Conservation (phyloP, 2,329 filamentous ascomycete genomes). For the Chaetothyriales sp. region DNA sequence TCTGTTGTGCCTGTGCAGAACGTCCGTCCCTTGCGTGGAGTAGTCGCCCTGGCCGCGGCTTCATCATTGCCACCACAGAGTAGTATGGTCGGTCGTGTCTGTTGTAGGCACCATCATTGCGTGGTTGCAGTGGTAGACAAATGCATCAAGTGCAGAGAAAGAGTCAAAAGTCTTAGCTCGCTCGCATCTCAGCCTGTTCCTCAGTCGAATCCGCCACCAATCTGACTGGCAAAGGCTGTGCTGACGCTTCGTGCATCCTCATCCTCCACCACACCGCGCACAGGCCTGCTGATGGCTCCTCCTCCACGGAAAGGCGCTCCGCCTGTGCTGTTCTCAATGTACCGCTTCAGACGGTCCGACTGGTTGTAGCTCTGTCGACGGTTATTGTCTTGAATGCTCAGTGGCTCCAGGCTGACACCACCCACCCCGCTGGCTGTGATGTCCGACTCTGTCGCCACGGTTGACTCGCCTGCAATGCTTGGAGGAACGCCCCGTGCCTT, state of each 20-base stretch:
- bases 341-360: slow-evolving; percentile 83
- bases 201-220: slow-evolving; percentile 55
- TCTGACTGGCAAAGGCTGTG: slow-evolving; percentile 90
- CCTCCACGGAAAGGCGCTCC: slow-evolving; percentile 53
- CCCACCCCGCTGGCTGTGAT: slow-evolving; percentile 62
- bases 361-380: slow-evolving; percentile 62
- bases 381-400: slow-evolving; percentile 56
- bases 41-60: background rate
- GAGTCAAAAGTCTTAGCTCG: background rate
- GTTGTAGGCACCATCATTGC: background rate
- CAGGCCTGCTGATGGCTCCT: slow-evolving; percentile 38
- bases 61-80: background rate
- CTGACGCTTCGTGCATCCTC: slow-evolving; percentile 94
- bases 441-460: slow-evolving; percentile 83
- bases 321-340: slow-evolving; percentile 72
- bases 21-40: background rate
- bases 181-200: slow-evolving; percentile 5
- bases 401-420: slow-evolving; percentile 62
- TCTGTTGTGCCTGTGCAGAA: background rate
- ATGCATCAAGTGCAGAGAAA: background rate
- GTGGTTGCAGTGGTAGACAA: background rate
- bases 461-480: slow-evolving; percentile 80
- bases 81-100: background rate
- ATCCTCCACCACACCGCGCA: slow-evolving; percentile 45
- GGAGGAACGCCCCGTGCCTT: slow-evolving; percentile 54